A percentile compares a stretch with the other conserved stretches of the same genome.
Evolutionary conservation across 257 asterid species (phyloP).

Genomic region (Petunia axillaris): DNA sequence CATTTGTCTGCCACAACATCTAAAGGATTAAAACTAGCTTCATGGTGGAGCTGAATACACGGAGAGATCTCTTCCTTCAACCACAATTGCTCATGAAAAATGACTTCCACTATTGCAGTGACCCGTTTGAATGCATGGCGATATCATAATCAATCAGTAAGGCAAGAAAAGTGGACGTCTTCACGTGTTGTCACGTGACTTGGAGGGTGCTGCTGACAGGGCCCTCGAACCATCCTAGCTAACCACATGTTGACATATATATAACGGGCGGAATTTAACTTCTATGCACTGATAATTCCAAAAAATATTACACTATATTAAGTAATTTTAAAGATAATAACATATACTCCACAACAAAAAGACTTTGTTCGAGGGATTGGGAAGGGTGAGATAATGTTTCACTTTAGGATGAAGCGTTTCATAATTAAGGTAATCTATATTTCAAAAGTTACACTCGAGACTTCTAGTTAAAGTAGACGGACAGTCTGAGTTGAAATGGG

Average conservation of each 20-base stretch:
- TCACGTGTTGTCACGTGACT: not conserved
- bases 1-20: slow-evolving; percentile 1
- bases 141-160: not conserved
- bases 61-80: not conserved
- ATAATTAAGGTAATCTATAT: too few relatives aligned
- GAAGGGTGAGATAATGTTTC: too few relatives aligned
- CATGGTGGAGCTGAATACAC: not conserved
- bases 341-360: too few relatives aligned
- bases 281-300: too few relatives aligned
- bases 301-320: too few relatives aligned
- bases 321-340: too few relatives aligned
- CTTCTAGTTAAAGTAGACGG: not conserved
- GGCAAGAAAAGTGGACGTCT: not conserved
- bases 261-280: too few relatives aligned
- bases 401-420: too few relatives aligned
- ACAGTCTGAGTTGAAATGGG: not conserved
- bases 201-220: not conserved
- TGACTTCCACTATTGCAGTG: not conserved
- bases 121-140: not conserved
- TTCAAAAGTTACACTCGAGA: too few relatives aligned
- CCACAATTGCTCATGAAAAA: slow-evolving; percentile 11
- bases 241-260: too few relatives aligned
- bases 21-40: not conserved
- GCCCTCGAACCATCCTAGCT: not conserved
- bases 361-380: too few relatives aligned